Evolutionary conservation across 805 yeast species (phyloP).

Genomic region (Yarrowia sp.): DNA sequence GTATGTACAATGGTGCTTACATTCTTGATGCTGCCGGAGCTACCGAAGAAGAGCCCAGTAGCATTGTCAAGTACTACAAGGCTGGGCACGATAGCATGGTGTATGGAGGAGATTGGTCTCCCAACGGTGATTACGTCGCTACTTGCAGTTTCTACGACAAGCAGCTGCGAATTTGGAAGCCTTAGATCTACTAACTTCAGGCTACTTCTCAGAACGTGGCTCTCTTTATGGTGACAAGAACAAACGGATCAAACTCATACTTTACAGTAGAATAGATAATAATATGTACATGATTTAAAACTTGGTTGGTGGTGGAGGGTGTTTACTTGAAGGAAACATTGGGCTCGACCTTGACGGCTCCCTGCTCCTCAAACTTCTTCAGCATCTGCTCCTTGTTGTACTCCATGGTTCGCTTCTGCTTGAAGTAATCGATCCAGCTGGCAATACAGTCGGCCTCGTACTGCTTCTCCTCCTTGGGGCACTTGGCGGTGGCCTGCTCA

Average conservation of each 20-base stretch:
- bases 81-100: slow-evolving; percentile 86
- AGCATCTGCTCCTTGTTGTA: slow-evolving; percentile 63
- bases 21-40: slow-evolving; percentile 45
- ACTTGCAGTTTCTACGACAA: slow-evolving; percentile 93
- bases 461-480: slow-evolving; percentile 54
- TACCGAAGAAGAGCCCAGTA: slow-evolving; percentile 27
- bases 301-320: neutral
- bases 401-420: slow-evolving; percentile 81
- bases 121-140: slow-evolving; percentile 47
- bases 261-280: slow-evolving; percentile 19
- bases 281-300: slow-evolving; percentile 13
- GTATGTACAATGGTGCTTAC: slow-evolving; percentile 95
- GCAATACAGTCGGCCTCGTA: slow-evolving; percentile 76
- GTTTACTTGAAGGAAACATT: slow-evolving; percentile 28
- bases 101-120: slow-evolving; percentile 88
- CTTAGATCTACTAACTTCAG: neutral
- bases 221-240: too few species aligned
- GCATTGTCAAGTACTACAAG: slow-evolving; percentile 45
- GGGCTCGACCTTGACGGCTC: slow-evolving; percentile 42
- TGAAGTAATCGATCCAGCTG: slow-evolving; percentile 87
- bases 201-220: too few species aligned
- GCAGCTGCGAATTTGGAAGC: slow-evolving; percentile 70
- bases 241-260: neutral
- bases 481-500: slow-evolving; percentile 49
- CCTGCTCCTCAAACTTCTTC: slow-evolving; percentile 66